Conservation (phyloP, 2,329 filamentous ascomycete species). For the Alternaria sp. region DNA sequence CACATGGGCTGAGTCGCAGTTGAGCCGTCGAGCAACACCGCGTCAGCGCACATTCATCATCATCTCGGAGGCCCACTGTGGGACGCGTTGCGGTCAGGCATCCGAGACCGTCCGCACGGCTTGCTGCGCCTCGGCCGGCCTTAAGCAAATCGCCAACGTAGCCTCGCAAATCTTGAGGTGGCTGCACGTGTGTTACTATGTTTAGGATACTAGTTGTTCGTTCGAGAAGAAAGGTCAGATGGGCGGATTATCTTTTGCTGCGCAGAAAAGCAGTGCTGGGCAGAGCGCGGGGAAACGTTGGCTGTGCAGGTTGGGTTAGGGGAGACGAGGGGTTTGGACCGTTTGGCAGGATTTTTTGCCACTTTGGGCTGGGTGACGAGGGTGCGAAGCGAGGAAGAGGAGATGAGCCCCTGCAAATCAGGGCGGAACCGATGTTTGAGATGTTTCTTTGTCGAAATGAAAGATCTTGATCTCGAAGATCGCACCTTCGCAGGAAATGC, state of each 20-base stretch:
- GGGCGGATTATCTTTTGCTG: conserved; percentile 6
- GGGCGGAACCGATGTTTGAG: conserved; percentile 1
- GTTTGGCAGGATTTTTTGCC: conserved; percentile 5
- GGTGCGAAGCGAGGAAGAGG: conserved; percentile 5
- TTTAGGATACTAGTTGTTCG: not conserved
- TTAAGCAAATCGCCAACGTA: not conserved
- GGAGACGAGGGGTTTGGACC: not conserved
- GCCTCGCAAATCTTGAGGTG: not conserved
- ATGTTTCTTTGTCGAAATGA: not conserved
- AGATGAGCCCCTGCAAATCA: conserved; percentile 10
- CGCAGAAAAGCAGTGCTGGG: not conserved
- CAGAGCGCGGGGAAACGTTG: not conserved
- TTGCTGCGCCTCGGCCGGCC: conserved; percentile 7
- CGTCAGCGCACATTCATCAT: conserved; percentile 4
- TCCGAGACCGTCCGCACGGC: not conserved
- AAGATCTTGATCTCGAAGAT: not conserved
- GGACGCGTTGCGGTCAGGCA: conserved; percentile 3
- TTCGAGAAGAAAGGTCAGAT: conserved; percentile 2
- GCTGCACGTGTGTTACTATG: conserved; percentile 8
- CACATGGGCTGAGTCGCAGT: not conserved
- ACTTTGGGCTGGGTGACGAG: conserved; percentile 9
- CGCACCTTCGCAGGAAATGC: not conserved
- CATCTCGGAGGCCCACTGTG: conserved; percentile 8
- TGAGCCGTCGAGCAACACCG: conserved; percentile 2
- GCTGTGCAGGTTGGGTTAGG: conserved; percentile 3